Evolutionary conservation across 2,329 filamentous ascomycete genomes (phyloP).

Genomic region (Juglanconis oblonga): DNA sequence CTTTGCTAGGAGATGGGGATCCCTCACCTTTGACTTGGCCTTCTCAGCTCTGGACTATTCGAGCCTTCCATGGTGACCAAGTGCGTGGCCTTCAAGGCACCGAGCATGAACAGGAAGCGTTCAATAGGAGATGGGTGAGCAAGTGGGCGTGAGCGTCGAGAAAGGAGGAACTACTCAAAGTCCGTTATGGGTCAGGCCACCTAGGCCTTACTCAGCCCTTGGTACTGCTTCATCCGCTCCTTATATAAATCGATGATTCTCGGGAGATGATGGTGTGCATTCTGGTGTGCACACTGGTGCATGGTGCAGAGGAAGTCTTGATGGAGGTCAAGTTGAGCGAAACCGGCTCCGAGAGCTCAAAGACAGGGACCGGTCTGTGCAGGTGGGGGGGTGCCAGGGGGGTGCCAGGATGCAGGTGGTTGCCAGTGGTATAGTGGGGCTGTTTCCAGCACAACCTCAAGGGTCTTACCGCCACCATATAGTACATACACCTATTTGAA

Average conservation of each 20-base stretch:
- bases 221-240: background rate
- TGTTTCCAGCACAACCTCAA: too few relatives aligned
- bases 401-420: too few relatives aligned
- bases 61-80: background rate
- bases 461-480: too few relatives aligned
- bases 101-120: background rate
- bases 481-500: too few relatives aligned
- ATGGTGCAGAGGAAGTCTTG: background rate
- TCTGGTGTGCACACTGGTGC: background rate
- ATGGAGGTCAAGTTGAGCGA: background rate
- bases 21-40: constrained; percentile 1
- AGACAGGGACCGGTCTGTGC: background rate
- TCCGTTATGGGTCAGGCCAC: background rate
- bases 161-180: background rate
- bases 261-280: background rate
- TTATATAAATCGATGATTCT: background rate
- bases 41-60: background rate
- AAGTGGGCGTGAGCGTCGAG: background rate
- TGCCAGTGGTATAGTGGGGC: too few relatives aligned
- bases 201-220: background rate
- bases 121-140: background rate
- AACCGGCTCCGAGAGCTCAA: background rate
- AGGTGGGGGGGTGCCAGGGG: too few relatives aligned
- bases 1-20: background rate
- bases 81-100: background rate